Evolutionary conservation across 2,329 filamentous ascomycete species (phyloP), one percentile per base, ranked within the genome.

Genomic region (Davidsoniella australis): DNA sequence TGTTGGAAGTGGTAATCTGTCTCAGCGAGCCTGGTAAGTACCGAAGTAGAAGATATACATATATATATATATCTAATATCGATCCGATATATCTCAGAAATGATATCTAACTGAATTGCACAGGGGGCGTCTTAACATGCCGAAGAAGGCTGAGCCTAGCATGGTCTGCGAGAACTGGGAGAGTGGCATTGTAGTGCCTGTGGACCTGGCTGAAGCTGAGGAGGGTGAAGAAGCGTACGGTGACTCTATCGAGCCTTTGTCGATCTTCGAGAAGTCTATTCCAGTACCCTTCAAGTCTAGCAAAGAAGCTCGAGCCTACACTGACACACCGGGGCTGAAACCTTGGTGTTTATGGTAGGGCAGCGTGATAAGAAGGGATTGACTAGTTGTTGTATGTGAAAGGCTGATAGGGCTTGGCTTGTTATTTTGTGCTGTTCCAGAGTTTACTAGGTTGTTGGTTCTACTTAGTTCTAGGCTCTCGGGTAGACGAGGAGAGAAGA

Each of bases 121-220:
- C 55, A 85, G 82, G 89, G 91, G 89, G 18, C 78, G 78, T 43
- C 64, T 94, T 26, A 75, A 80, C 48, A 78, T 79, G 58, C 81
- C 93, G 57, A 77, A 73, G 56, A 64, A 62, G 6, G 81, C 76
- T 80, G 80, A 54, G 54, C 75, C 78, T 10, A 94, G 86, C 62
- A 70, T 96, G 54, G 87, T 75, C 54, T 87, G 83, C 62, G 78
- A 84, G 49, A 98, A 96, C 62, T 96, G 89, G 88, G 91, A 96
- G 65, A 94, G 87, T 59, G 91, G 91, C 36, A 84, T 98, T 1
- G 57, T 96, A 20, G 61, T 95, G 39, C 78, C 80, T 8, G 68
- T 83, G 20, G 57, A 58, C 36, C 17, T 38, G 3, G 29, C 24
- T 12, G 23, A 44, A 20, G 20, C 38, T 17, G 17, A 16, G 5